phyloP scores from a whole-genome alignment of 2,329 filamentous ascomycete genomes.

The Pseudogymnoascus sp. region DNA sequence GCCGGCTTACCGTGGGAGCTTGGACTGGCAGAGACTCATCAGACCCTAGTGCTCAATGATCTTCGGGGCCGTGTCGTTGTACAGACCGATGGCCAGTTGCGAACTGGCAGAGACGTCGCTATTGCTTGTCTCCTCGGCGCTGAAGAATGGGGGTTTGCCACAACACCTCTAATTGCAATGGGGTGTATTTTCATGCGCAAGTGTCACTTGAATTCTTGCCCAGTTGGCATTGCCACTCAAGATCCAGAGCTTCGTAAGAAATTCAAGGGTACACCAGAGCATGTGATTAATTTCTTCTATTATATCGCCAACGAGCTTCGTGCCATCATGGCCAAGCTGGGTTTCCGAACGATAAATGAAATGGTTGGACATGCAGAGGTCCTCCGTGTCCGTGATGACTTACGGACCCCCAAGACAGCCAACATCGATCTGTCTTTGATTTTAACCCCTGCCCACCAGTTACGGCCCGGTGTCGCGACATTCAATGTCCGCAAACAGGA shows the following conservation, averaged over 20 bases:
- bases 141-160: constrained; percentile 98
- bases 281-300: constrained; percentile 99
- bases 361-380: constrained; percentile 92
- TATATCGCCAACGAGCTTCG: constrained; percentile 93
- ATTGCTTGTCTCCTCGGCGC: constrained; percentile 92
- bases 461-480: constrained; percentile 86
- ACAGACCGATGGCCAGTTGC: constrained; percentile 89
- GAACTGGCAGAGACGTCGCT: constrained; percentile 86
- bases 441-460: constrained; percentile 88
- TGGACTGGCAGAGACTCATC: constrained; percentile 92
- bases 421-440: constrained; percentile 92
- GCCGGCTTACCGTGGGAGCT: constrained; percentile 94
- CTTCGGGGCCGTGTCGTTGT: constrained; percentile 91
- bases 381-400: constrained; percentile 77
- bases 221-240: constrained; percentile 91
- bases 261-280: constrained; percentile 85
- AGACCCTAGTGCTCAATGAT: constrained; percentile 92
- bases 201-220: constrained; percentile 65
- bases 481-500: constrained; percentile 99
- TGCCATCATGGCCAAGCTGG: constrained; percentile 93
- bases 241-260: constrained; percentile 92
- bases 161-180: constrained; percentile 90
- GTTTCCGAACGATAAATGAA: constrained; percentile 91
- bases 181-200: constrained; percentile 94
- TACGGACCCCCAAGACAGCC: constrained; percentile 78